Evolutionary conservation across 2,329 filamentous ascomycete species (phyloP).

Genomic region (Diplodia corticola): DNA sequence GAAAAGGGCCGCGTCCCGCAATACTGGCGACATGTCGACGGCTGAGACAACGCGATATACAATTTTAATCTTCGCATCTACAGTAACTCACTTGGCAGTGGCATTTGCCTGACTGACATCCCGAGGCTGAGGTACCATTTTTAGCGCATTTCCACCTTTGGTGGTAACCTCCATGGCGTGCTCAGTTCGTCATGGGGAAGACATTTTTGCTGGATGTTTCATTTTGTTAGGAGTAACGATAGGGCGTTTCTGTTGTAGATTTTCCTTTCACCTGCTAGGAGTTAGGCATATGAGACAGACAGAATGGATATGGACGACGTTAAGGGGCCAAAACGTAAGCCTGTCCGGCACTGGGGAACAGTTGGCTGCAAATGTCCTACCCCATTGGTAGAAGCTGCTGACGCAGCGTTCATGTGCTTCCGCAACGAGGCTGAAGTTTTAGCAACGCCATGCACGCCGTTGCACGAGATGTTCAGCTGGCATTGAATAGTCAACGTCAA

Average conservation of each 20-base stretch:
- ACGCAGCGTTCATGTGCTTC: not conserved
- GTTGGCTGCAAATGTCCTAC: too few species aligned
- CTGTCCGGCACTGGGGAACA: too few species aligned
- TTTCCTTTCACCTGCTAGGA: too few species aligned
- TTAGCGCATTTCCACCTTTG: not conserved
- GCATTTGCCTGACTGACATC: too few species aligned
- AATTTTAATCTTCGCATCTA: too few species aligned
- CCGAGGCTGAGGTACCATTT: not conserved
- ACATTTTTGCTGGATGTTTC: not conserved
- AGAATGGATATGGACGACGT: too few species aligned
- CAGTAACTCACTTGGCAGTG: too few species aligned
- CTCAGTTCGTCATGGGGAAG: not conserved
- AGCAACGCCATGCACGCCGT: not conserved
- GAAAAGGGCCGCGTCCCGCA: too few species aligned
- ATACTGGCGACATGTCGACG: too few species aligned
- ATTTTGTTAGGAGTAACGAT: not conserved
- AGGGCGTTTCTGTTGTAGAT: not conserved
- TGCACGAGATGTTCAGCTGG: not conserved
- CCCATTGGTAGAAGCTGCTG: not conserved
- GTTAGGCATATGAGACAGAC: too few species aligned
- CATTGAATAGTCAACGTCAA: not conserved
- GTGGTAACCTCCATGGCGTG: not conserved
- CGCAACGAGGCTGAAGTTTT: not conserved
- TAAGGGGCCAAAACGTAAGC: too few species aligned
- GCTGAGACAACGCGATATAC: too few species aligned